phyloP scores from a whole-genome alignment of 164 flowering plant species.

The Magnolia sinica region DNA sequence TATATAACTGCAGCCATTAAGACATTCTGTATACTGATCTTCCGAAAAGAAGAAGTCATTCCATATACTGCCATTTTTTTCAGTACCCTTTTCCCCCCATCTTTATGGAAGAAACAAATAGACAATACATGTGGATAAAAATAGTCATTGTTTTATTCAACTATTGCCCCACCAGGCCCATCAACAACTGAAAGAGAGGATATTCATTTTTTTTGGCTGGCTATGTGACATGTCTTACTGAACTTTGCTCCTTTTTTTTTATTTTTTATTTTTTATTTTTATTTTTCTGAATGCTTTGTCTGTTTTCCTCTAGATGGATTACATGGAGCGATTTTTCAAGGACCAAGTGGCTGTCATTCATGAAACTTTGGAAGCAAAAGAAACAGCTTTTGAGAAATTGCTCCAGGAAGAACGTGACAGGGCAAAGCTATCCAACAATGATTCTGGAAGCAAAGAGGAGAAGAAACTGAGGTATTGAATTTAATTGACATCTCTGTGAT shows the following conservation, averaged over 20 bases:
- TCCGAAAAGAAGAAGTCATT: no score
- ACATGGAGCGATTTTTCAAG: conserved; percentile 63
- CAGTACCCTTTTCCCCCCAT: background rate
- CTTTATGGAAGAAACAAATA: background rate
- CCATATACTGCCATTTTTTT: background rate
- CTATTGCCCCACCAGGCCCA: background rate
- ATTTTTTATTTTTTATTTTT: no score
- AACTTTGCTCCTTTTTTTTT: background rate
- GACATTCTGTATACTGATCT: no score
- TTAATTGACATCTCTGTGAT: background rate
- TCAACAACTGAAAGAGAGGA: background rate
- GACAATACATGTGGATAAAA: background rate
- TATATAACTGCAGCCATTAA: no score
- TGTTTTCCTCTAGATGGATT: conserved; percentile 52
- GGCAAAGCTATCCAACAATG: conserved; percentile 33
- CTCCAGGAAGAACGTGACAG: conserved; percentile 62
- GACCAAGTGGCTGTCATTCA: conserved; percentile 52
- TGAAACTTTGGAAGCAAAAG: conserved; percentile 45
- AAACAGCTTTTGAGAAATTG: conserved; percentile 52
- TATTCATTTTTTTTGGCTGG: background rate
- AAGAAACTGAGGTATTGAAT: conserved; percentile 34
- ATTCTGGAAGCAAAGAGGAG: conserved; percentile 37
- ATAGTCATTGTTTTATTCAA: background rate
- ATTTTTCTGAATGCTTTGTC: background rate
- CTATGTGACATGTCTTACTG: background rate